Conservation (phyloP, 2,329 filamentous ascomycete genomes). For the Xylariales sp. region DNA sequence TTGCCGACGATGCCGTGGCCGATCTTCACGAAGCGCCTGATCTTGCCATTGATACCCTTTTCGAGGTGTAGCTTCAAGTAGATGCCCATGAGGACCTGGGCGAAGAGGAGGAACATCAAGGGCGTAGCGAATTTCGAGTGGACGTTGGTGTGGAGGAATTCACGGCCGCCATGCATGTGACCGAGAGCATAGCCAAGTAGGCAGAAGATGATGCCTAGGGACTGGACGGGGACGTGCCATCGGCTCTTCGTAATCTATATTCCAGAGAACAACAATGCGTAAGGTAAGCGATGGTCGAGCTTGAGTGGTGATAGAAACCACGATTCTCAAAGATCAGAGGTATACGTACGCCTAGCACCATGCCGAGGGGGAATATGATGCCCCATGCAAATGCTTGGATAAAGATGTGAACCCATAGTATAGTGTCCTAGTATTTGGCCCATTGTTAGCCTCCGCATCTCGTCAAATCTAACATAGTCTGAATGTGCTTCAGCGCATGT, state of each 20-base stretch:
- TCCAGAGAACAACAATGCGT: slow-evolving; percentile 8
- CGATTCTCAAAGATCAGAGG: neutral
- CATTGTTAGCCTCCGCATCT: too few relatives aligned
- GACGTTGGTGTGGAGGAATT: slow-evolving; percentile 71
- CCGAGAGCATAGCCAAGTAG: slow-evolving; percentile 86
- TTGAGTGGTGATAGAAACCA: slow-evolving; percentile 5
- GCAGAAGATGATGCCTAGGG: slow-evolving; percentile 68
- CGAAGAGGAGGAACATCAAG: slow-evolving; percentile 73
- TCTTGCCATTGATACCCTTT: slow-evolving; percentile 73
- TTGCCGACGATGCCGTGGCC: slow-evolving; percentile 82
- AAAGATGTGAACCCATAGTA: slow-evolving; percentile 91
- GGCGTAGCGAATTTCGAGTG: slow-evolving; percentile 77
- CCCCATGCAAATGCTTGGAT: slow-evolving; percentile 85
- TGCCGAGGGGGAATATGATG: slow-evolving; percentile 86
- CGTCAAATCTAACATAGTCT: too few relatives aligned
- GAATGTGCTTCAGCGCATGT: too few relatives aligned
- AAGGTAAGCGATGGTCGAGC: neutral
- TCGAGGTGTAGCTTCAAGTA: slow-evolving; percentile 90
- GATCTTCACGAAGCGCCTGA: slow-evolving; percentile 67
- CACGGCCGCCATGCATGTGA: slow-evolving; percentile 82
- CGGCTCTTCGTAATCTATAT: slow-evolving; percentile 76
- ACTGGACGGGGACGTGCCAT: slow-evolving; percentile 91
- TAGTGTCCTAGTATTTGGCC: slow-evolving; percentile 61
- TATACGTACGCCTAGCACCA: slow-evolving; percentile 80
- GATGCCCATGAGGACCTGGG: slow-evolving; percentile 74